Conservation (phyloP, 2,329 filamentous ascomycete species). For the Penicillium sp. region DNA sequence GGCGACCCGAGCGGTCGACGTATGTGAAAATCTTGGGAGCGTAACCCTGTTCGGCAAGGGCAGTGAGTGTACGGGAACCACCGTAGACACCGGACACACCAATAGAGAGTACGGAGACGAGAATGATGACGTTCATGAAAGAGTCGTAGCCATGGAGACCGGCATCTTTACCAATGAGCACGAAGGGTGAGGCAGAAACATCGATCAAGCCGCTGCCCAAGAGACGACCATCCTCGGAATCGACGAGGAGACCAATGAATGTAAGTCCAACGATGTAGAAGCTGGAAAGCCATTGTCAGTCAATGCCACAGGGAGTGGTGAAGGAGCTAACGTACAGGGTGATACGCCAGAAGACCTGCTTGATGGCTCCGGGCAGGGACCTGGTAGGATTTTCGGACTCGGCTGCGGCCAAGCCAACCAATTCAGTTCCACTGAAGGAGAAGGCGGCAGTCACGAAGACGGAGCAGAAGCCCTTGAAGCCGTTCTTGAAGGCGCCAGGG, state of each 20-base stretch:
- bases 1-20: constrained; percentile 53
- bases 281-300: constrained; percentile 10
- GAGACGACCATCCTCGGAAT: constrained; percentile 45
- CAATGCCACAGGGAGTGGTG: not conserved
- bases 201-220: constrained; percentile 46
- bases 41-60: constrained; percentile 54
- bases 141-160: constrained; percentile 65
- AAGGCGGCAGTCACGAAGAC: constrained; percentile 50
- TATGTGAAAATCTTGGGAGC: constrained; percentile 52
- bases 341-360: constrained; percentile 59
- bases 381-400: constrained; percentile 74
- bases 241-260: constrained; percentile 53
- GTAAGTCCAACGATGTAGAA: constrained; percentile 56
- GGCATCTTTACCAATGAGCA: constrained; percentile 67
- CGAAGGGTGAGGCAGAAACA: constrained; percentile 65
- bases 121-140: constrained; percentile 71
- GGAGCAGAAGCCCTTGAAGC: constrained; percentile 62
- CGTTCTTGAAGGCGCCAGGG: constrained; percentile 54
- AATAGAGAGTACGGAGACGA: constrained; percentile 64
- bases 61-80: constrained; percentile 62
- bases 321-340: constrained; percentile 33
- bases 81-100: constrained; percentile 65
- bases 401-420: constrained; percentile 75
- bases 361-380: constrained; percentile 65
- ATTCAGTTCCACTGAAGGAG: constrained; percentile 65